Evolutionary conservation across 2,329 filamentous ascomycete species (phyloP), one percentile per base, ranked within the genome.

Genomic region (Stemphylium beticola): DNA sequence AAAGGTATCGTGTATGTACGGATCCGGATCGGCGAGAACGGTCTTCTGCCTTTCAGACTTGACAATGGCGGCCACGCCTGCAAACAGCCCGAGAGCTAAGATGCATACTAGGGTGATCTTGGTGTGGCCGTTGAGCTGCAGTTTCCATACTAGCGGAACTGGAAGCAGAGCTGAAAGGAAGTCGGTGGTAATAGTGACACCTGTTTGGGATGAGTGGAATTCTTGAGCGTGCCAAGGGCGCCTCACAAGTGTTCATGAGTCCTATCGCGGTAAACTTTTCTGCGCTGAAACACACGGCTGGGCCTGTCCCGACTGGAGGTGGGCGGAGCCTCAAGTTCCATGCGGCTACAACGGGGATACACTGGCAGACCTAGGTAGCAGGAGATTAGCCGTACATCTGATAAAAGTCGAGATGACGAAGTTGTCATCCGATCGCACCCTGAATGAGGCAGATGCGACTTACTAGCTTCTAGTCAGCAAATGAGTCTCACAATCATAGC

Each of bases 311-410:
- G 3, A 62, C 59, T 6, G 70, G 69, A 15, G 70, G 61, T 0
- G 73, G 68, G 14, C 69, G 69, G 1, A 77, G 53, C 4, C 60
- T 56, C 7, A 68, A 58, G 50, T 81, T 70, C 81, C 81, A 83
- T 0, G 72, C 69, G 9, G 80, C 79, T 11, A 65, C 51, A 4
- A 82, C 70, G 0, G 81, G 80, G 20, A 75, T 52, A 58, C 82
- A 83, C 53, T 79, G 74, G 61, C 82, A 81, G 14, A 82, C 75
- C 41, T 82, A 61, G 1, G 9, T n/a, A 42, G 12, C 32, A n/a
- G n/a, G 12, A 33, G 79, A 80, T 29, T 75, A 68, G 7, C 72
- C 62, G 59, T 78, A 79, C n/a, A 73, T 6, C 22, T 22, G 66
- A 10, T 81, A 48, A 4, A 73, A 76, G 4, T 43, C 26, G 11